phyloP scores from a whole-genome alignment of 495 filamentous ascomycete genomes.

The Aspergillus ostianus region DNA sequence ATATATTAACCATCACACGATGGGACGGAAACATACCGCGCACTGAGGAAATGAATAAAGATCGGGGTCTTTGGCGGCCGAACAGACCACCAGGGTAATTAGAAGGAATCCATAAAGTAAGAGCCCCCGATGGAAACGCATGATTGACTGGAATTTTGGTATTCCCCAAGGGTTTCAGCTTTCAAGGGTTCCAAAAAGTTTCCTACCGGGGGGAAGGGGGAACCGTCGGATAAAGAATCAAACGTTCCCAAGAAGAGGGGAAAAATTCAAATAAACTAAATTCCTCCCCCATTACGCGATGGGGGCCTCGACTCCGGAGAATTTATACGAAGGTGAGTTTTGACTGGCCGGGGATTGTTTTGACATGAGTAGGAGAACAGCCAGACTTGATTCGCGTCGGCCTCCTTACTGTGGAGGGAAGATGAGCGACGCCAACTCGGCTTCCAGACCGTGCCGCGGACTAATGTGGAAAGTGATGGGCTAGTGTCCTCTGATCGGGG shows the following conservation, averaged over 20 bases:
- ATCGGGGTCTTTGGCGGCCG: background rate
- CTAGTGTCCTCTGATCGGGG: background rate
- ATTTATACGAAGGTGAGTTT: too few relatives aligned
- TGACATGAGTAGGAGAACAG: background rate
- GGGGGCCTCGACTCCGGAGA: background rate
- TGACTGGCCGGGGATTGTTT: background rate
- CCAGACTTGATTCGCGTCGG: background rate
- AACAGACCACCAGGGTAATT: background rate
- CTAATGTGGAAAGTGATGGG: background rate
- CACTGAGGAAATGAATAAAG: slow-evolving; percentile 4
- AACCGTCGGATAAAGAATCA: background rate
- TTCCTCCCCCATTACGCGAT: background rate
- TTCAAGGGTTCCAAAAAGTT: background rate
- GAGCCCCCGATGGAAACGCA: background rate
- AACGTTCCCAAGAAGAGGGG: background rate
- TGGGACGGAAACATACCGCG: slow-evolving; percentile 7
- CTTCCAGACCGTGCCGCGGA: background rate
- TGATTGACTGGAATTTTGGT: background rate
- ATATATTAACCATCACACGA: background rate
- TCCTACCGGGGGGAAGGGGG: background rate
- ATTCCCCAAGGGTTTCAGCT: background rate
- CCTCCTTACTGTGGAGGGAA: background rate
- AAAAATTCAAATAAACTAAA: background rate
- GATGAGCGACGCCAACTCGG: background rate
- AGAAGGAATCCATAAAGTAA: background rate